Percentiles rank a stretch among this genome's conserved stretches.
These are phyloP conservation scores for Solanum tarapatanum DNA, from an alignment of 257 asterid genomes.

Conservation along the genomic window DNA sequence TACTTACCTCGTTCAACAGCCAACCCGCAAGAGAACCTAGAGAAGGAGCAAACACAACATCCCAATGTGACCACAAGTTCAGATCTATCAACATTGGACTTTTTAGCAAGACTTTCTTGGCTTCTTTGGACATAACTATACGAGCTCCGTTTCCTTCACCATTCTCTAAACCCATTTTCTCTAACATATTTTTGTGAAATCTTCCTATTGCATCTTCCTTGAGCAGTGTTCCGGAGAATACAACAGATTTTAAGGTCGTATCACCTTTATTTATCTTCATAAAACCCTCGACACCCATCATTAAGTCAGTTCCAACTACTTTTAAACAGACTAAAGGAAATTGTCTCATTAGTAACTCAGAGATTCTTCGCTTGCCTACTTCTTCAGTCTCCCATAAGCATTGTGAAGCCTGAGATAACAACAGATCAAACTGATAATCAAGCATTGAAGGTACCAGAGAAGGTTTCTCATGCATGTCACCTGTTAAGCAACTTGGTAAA, in stretches of 20 bases:
- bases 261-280: slow-evolving; percentile 23
- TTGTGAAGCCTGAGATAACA: slow-evolving; percentile 60
- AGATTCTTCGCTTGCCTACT: slow-evolving; percentile 26
- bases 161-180: slow-evolving; percentile 11
- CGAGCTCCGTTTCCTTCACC: slow-evolving; percentile 15
- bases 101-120: slow-evolving; percentile 45
- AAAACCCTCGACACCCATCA: slow-evolving; percentile 16
- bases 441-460: slow-evolving; percentile 58
- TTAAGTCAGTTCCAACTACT: slow-evolving; percentile 24
- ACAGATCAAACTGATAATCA: slow-evolving; percentile 55
- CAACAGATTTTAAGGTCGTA: slow-evolving; percentile 27
- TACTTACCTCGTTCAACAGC: slow-evolving; percentile 66
- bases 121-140: slow-evolving; percentile 51
- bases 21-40: slow-evolving; percentile 80
- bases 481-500: slow-evolving; percentile 35
- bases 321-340: slow-evolving; percentile 71
- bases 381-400: slow-evolving; percentile 32
- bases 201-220: slow-evolving; percentile 16
- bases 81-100: slow-evolving; percentile 88
- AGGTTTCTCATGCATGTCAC: slow-evolving; percentile 27
- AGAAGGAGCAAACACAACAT: slow-evolving; percentile 61
- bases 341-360: slow-evolving; percentile 55
- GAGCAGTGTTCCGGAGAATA: slow-evolving; percentile 68
- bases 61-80: slow-evolving; percentile 86
- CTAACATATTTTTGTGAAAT: slow-evolving; percentile 6